A percentile compares a stretch with the other conserved stretches of the same genome.
Conservation (phyloP, 495 filamentous ascomycete genomes). For the Neurospora sp. region DNA sequence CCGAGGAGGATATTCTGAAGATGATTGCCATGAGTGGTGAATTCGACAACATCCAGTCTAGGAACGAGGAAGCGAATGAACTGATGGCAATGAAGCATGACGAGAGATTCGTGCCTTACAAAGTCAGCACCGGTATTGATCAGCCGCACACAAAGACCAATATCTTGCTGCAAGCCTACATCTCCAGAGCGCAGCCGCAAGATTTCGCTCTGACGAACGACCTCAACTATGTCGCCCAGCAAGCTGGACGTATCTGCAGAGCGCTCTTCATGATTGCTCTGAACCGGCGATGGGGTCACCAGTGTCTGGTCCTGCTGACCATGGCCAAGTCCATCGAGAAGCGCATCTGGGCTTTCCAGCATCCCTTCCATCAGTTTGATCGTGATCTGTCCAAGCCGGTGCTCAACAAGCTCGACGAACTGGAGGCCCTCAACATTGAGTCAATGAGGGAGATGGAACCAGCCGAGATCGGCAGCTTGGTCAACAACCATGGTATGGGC, state of each 20-base stretch:
- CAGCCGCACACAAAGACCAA: slow-evolving; percentile 87
- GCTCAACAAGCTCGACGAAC: slow-evolving; percentile 71
- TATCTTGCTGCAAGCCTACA: slow-evolving; percentile 86
- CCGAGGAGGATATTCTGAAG: slow-evolving; percentile 79
- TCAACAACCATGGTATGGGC: slow-evolving; percentile 84
- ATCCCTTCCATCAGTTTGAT: slow-evolving; percentile 92
- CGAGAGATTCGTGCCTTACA: slow-evolving; percentile 55
- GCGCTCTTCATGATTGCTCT: slow-evolving; percentile 96
- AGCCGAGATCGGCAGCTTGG: slow-evolving; percentile 80
- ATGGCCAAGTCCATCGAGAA: slow-evolving; percentile 96
- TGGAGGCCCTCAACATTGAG: slow-evolving; percentile 65
- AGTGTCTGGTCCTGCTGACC: slow-evolving; percentile 79
- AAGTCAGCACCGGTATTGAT: slow-evolving; percentile 65
- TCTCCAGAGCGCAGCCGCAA: slow-evolving; percentile 76
- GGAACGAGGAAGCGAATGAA: slow-evolving; percentile 79
- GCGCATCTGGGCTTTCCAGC: slow-evolving; percentile 86
- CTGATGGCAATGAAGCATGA: slow-evolving; percentile 48
- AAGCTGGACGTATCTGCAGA: slow-evolving; percentile 86
- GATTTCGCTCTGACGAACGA: slow-evolving; percentile 92
- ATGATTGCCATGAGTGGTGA: slow-evolving; percentile 97
- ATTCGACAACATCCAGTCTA: slow-evolving; percentile 90
- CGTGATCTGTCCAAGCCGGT: slow-evolving; percentile 59
- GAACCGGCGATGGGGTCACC: slow-evolving; percentile 87
- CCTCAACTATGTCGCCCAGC: slow-evolving; percentile 89
- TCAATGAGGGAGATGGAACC: slow-evolving; percentile 82